Conservation (phyloP, 2,329 filamentous ascomycete species). For the Talaromyces piceae region DNA sequence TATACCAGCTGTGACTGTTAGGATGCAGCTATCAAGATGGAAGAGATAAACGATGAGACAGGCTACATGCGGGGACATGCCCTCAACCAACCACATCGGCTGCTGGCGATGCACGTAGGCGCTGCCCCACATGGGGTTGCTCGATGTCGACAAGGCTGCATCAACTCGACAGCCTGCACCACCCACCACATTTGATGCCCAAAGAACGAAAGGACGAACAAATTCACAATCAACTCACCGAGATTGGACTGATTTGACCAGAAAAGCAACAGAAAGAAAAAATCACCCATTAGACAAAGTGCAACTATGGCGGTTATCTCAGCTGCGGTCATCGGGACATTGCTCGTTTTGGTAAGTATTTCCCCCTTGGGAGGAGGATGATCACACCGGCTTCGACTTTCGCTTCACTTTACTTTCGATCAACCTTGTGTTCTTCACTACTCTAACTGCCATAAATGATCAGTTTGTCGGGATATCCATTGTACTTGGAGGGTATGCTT, state of each 20-base stretch:
- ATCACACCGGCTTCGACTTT: background rate
- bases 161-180: background rate
- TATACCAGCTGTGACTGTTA: no score
- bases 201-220: background rate
- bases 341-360: slow-evolving; percentile 24
- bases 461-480: slow-evolving; percentile 9
- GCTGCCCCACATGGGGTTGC: background rate
- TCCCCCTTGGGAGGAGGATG: slow-evolving; percentile 65
- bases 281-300: background rate
- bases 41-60: no score
- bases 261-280: no score
- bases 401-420: no score
- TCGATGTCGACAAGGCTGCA: background rate
- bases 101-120: background rate
- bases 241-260: background rate
- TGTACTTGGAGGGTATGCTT: slow-evolving; percentile 17
- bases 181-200: background rate
- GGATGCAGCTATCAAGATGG: no score
- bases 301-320: slow-evolving; percentile 2
- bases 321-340: slow-evolving; percentile 4
- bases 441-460: background rate
- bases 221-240: background rate
- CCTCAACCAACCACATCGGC: background rate
- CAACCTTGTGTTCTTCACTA: background rate
- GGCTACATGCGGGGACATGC: background rate